Base-by-base conservation (phyloP, 2,329 filamentous ascomycete genomes). In the Metarhizium album region DNA sequence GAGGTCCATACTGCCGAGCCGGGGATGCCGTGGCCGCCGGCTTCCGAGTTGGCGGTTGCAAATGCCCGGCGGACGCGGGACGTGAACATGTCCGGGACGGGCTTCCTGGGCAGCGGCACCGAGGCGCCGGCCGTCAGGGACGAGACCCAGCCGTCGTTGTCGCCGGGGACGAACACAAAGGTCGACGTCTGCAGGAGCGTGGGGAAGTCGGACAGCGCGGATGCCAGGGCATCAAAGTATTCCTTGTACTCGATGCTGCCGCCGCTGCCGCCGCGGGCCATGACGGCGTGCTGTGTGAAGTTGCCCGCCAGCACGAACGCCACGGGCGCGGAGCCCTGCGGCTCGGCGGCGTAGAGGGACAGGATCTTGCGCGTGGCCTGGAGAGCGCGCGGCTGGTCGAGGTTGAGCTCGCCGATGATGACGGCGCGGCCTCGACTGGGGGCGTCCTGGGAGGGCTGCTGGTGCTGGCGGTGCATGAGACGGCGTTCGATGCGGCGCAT, bases 221-320 rank as follows among this genome's bases (percentile, higher is more conserved):
- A 82, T 3, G 93, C 91, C 13, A 98, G 78, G 8, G 83, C 81
- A 68, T 98, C 90, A 65, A 97, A 96, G 64, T 87, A 85, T 68
- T 97, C 93, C 71, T 97, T 97, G 72, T 95, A 97, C 69, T 95
- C 90, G 58, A 97, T 90, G 66, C 87, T 91, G 37, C 88, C 87
- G 22, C 85, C 84, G 37, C 82, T 84, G 24, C 82, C 81, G 49
- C 86, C 84, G 27, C 79, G 74, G 6, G 80, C 78, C 71, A 85
- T 82, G 56, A 84, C 76, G 29, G 82, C 79, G 49, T 83, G 73
- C 50, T 75, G 73, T 18, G 79, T 77, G 59, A 98, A 97, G 66
- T 93, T 95, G 37, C 93, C 93, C 45, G 88, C 82, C 6, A 98
- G 69, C 43, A 96, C 73, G 61, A 97, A 91, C 1, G 82, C 78